Base-by-base conservation (phyloP, 1,139 yeast genomes). In the Hyphopichia wangnamkhiaoensis region DNA sequence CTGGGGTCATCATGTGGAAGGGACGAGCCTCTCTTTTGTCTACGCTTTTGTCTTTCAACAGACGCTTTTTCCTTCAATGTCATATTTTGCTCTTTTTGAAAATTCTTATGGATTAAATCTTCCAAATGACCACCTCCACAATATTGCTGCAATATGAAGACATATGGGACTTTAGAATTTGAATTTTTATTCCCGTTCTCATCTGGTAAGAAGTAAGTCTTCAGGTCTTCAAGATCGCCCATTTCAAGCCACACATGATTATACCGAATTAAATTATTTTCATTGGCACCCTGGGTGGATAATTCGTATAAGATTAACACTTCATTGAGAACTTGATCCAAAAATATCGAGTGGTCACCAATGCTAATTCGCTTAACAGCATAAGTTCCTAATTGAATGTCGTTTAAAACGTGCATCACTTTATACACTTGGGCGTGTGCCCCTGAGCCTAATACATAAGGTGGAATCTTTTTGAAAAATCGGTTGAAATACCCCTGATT, bases 161-260 rank as follows among this genome's bases (percentile, higher is more conserved):
- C 89, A 56, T 91, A 88, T 0, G 97, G 96, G 1, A 88, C 81
- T 28, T 51, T 45, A 6, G 34, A 36, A 16, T 25, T 58, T 54
- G 19, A 20, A 13, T 16, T 13, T 6, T 25, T 29, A 20, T 28
- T 27, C 16, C 34, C 37, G 5, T 27, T 36, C 23, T 38, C 43
- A 17, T 45, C 44, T 0, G 61, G 56, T 17, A 68, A 41, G 31
- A 65, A 51, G 37, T 54, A 63, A 0, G 71, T 53, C 9, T 46
- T 41, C 68, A 62, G 69, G 37, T 74, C 79, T 16, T 79, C 71
- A 23, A 82, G 59, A 28, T 76, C 74, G 20, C 88, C 88, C 55
- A 82, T 69, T 54, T 90, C 97, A 29, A 90, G 62, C 96, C 97
- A 90, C 24, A 89, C 96, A 62, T 90, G 96, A 55, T 89, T 89